Evolutionary conservation across 2,329 filamentous ascomycete genomes (phyloP), one percentile per base, ranked within the genome.

Genomic region (Pseudogymnoascus sp.): DNA sequence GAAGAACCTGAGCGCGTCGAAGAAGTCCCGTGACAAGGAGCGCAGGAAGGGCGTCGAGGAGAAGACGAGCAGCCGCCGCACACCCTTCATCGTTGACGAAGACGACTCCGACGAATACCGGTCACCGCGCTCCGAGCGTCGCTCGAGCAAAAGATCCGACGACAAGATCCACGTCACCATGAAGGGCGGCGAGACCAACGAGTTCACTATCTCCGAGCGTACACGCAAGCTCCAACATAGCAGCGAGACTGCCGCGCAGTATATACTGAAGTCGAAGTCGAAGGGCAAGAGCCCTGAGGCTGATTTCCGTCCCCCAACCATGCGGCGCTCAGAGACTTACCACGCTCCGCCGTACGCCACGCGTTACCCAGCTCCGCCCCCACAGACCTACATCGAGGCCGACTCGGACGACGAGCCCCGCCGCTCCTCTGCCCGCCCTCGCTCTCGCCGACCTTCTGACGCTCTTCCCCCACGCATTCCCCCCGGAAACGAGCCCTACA

Each of bases 11-110:
- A 64, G 64, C 38, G 69, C 68, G 64, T 72, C 68, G 67, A 71
- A 68, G 69, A 68, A 69, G 66, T 64, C 42, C 65, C 77, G 75
- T 49, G 79, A 80, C 21, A 73, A 74, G 67, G 72, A 75, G 46
- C 72, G 67, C 49, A 78, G 79, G 59, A 74, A 72, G 60, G 75
- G 67, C 4, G 63, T 66, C 1, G 72, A 74, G 16, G 72, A 74
- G 62, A 74, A 72, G 62, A 40, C 36, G 11, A 59, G 64, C 8
- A 62, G 65, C 18, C 65, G 67, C 42, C 63, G 63, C 36, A 40
- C 62, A 12, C 25, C 56, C 8, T 60, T 68, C 14, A 70, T 69
- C 64, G 66, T 70, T 7, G 70, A 72, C 12, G 71, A 69, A 16
- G 70, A 71, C 40, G 67, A 67, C 25, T 67, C 68, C 28, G 68